Evolutionary conservation across 164 flowering plant species (phyloP).

Genomic region (Annona squamosa): DNA sequence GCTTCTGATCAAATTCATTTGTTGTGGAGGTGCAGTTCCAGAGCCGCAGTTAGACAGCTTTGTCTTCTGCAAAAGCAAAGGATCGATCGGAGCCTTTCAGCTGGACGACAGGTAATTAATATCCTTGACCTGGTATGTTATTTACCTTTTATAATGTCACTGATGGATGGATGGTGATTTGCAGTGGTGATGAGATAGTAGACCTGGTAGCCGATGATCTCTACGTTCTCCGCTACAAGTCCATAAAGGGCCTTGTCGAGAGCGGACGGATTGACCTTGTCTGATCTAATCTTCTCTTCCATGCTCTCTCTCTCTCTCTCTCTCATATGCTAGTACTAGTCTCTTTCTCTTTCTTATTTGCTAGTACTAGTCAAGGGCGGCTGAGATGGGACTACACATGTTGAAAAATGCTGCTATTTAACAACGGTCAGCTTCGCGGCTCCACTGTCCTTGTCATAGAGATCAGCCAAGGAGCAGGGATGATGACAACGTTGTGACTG

Average conservation of each 20-base stretch:
- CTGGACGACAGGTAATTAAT: constrained; percentile 50
- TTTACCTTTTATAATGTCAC: not conserved
- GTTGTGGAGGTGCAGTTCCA: constrained; percentile 46
- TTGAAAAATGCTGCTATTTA: too few species aligned
- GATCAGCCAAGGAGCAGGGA: too few species aligned
- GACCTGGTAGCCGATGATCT: constrained; percentile 64
- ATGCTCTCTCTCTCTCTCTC: too few species aligned
- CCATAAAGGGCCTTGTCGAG: constrained; percentile 57
- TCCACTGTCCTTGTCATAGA: too few species aligned
- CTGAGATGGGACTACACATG: too few species aligned
- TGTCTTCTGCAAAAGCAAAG: constrained; percentile 72
- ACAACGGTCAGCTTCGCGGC: too few species aligned
- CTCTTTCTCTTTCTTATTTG: too few species aligned
- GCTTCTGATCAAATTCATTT: not conserved
- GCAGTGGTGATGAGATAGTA: constrained; percentile 51
- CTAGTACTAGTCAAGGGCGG: too few species aligned
- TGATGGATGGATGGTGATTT: not conserved
- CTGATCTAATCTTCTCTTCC: constrained; percentile 16
- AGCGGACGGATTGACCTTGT: constrained; percentile 63
- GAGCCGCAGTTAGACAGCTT: constrained; percentile 76
- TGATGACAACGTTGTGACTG: too few species aligned
- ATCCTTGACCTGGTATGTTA: not conserved
- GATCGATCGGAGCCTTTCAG: constrained; percentile 53
- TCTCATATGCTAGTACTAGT: too few species aligned
- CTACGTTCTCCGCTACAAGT: constrained; percentile 63